Evolutionary conservation across 176 grass and related monocot genomes (phyloP).

Genomic region (Aegilops speltoides): DNA sequence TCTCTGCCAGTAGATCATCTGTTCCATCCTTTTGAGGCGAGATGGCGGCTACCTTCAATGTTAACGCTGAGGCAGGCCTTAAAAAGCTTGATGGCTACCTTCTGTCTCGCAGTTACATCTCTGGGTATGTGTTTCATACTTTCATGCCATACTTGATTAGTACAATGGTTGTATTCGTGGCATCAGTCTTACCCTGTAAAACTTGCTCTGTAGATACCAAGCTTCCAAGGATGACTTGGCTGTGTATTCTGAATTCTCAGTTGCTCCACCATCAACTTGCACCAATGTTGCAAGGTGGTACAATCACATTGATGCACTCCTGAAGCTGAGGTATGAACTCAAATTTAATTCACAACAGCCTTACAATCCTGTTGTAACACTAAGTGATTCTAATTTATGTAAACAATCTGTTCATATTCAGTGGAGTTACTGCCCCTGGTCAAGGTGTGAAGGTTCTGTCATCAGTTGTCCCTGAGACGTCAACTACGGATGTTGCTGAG

Average conservation of each 20-base stretch:
- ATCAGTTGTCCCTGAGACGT: conserved; percentile 45
- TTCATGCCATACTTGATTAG: not conserved
- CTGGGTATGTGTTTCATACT: conserved; percentile 46
- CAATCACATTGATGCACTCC: conserved; percentile 86
- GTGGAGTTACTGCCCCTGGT: conserved; percentile 64
- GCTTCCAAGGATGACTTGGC: conserved; percentile 96
- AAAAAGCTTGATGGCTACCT: conserved; percentile 86
- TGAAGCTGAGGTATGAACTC: conserved; percentile 62
- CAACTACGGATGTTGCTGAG: conserved; percentile 62
- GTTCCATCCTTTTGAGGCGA: conserved; percentile 21
- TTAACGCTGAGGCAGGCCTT: conserved; percentile 67
- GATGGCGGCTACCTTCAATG: conserved; percentile 76
- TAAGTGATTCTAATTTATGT: not conserved
- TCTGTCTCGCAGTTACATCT: conserved; percentile 82
- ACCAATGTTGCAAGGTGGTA: conserved; percentile 84
- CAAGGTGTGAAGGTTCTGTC: conserved; percentile 81
- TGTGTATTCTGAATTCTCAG: conserved; percentile 54
- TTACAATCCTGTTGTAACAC: not conserved
- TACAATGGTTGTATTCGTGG: not conserved
- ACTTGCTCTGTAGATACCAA: conserved; percentile 58
- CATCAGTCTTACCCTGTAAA: not conserved
- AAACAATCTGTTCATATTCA: conserved; percentile 13
- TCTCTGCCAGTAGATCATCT: not conserved
- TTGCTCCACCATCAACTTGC: conserved; percentile 57
- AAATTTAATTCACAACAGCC: not conserved